Evolutionary conservation across 768 basidiomycete species (phyloP).

Genomic region (Suillus decipiens): DNA sequence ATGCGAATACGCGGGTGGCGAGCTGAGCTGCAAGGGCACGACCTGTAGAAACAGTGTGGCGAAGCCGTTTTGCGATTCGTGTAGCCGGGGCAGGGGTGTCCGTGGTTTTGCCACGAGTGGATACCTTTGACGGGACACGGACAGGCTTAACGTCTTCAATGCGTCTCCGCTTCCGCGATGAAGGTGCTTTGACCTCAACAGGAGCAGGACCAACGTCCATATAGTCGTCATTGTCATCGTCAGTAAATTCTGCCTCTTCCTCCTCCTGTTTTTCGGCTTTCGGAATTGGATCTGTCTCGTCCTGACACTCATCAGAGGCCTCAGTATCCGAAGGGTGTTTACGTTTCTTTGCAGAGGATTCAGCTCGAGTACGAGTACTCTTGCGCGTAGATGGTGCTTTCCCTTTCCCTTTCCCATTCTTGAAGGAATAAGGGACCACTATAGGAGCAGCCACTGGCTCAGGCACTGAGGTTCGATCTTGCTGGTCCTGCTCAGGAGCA

Average conservation of each 20-base stretch:
- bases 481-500: constrained; percentile 53
- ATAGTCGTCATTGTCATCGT: constrained; percentile 48
- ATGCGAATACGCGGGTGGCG: constrained; percentile 66
- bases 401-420: constrained; percentile 9
- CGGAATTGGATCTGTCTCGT: constrained; percentile 12
- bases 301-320: constrained; percentile 17
- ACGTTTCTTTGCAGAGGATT: constrained; percentile 24
- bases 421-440: constrained; percentile 11
- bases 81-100: constrained; percentile 31
- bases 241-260: constrained; percentile 42
- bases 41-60: constrained; percentile 36
- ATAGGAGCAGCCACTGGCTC: constrained; percentile 13
- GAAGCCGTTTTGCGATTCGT: constrained; percentile 41
- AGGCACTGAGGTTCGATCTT: constrained; percentile 14
- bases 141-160: constrained; percentile 28
- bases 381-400: constrained; percentile 10
- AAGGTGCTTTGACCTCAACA: constrained; percentile 22
- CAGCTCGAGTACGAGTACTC: constrained; percentile 9
- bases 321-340: constrained; percentile 28
- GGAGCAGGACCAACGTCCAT: constrained; percentile 35
- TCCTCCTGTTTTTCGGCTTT: constrained; percentile 36
- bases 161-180: constrained; percentile 48
- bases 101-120: constrained; percentile 28
- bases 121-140: constrained; percentile 24
- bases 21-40: constrained; percentile 18